Conservation (phyloP, 805 yeast species). For the Blastobotrys terrestris region DNA sequence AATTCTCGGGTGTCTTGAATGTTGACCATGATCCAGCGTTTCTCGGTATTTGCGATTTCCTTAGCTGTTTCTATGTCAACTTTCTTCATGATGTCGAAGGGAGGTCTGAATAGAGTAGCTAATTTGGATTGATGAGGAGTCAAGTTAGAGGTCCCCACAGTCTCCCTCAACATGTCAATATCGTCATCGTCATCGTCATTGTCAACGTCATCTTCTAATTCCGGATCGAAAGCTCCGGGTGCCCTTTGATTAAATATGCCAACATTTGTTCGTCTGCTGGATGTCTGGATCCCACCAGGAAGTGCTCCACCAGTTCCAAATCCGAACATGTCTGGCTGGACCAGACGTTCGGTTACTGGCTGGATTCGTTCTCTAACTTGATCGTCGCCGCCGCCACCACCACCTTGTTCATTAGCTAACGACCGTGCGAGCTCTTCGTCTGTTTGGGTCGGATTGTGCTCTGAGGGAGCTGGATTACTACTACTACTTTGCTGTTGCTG, state of each 20-base stretch:
- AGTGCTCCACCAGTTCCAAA: constrained; percentile 13
- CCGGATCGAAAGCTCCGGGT: constrained; percentile 18
- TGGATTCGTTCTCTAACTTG: constrained; percentile 73
- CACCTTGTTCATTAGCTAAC: constrained; percentile 23
- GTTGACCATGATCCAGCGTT: constrained; percentile 82
- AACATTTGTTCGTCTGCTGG: constrained; percentile 7
- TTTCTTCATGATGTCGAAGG: constrained; percentile 78
- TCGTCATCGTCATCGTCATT: constrained; percentile 33
- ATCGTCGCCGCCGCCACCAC: constrained; percentile 26
- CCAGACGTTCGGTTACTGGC: constrained; percentile 70
- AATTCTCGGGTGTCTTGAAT: constrained; percentile 83
- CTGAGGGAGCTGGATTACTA: constrained; percentile 1
- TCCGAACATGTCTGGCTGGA: constrained; percentile 34
- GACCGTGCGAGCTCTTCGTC: constrained; percentile 18
- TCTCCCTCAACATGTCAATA: constrained; percentile 20
- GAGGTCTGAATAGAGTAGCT: constrained; percentile 85
- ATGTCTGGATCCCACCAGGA: constrained; percentile 17
- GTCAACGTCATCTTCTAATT: constrained; percentile 33
- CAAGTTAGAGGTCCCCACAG: constrained; percentile 32
- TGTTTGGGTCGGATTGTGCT: constrained; percentile 3
- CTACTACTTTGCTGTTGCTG: constrained; percentile 25
- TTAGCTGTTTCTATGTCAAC: constrained; percentile 71
- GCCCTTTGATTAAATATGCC: constrained; percentile 50
- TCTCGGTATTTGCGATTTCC: constrained; percentile 49
- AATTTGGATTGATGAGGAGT: constrained; percentile 56